Percentiles rank a stretch among this genome's conserved stretches.
These are phyloP conservation scores for Spathaspora sp. DNA, from an alignment of 805 yeast genomes.

Conservation along the genomic window DNA sequence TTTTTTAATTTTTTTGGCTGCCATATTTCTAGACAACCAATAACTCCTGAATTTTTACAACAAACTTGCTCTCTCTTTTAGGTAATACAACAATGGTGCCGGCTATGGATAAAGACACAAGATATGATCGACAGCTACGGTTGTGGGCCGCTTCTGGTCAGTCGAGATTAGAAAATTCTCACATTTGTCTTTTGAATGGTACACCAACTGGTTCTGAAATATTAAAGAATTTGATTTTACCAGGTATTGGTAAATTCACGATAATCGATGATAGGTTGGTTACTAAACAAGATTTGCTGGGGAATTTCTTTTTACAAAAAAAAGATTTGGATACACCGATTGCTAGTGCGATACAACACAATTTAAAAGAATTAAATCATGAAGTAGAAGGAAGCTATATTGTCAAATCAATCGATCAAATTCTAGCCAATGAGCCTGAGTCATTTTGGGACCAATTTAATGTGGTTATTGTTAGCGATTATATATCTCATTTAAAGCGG, in stretches of 20 bases:
- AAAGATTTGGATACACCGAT: constrained; percentile 40
- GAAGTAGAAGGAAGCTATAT: constrained; percentile 45
- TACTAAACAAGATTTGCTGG: constrained; percentile 40
- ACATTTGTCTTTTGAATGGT: constrained; percentile 59
- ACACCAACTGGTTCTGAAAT: constrained; percentile 61
- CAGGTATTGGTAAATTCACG: constrained; percentile 64
- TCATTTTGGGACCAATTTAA: constrained; percentile 47
- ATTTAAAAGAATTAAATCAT: constrained; percentile 55
- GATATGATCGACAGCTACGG: constrained; percentile 84
- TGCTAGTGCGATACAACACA: constrained; percentile 35
- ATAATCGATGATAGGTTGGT: constrained; percentile 50
- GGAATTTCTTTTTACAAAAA: constrained; percentile 58
- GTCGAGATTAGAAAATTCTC: constrained; percentile 48
- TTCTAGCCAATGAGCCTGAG: constrained; percentile 8
- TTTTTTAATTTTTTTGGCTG: background rate
- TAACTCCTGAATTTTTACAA: background rate
- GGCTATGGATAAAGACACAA: constrained; percentile 33
- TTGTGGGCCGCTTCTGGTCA: constrained; percentile 87
- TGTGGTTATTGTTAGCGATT: constrained; percentile 44
- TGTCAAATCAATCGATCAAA: constrained; percentile 10
- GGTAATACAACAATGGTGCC: background rate
- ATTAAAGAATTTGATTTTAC: constrained; percentile 73
- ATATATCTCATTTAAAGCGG: constrained; percentile 17
- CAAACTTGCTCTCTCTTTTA: background rate
- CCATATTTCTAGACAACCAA: background rate